Percentiles rank a stretch among this genome's conserved stretches.
phyloP scores from a whole-genome alignment of 768 basidiomycete genomes.

The Solioccasus polychromus region DNA sequence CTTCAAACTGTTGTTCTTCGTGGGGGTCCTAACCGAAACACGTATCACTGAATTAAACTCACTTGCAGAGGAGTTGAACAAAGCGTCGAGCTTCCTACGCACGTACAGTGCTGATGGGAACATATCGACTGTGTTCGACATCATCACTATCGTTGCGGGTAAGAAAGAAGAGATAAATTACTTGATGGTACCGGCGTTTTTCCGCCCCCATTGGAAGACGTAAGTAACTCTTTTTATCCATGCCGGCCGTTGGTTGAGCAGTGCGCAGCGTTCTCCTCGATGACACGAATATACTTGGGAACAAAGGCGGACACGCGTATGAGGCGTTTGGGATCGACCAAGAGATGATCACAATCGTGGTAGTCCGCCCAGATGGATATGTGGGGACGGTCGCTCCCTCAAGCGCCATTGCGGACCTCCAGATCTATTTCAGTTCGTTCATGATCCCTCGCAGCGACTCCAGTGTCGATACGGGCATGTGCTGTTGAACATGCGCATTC shows the following conservation, averaged over 20 bases:
- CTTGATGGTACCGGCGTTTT: slow-evolving; percentile 26
- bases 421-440: not conserved
- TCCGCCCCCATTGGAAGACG: slow-evolving; percentile 37
- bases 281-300: slow-evolving; percentile 25
- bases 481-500: too few species aligned
- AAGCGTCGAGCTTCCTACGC: slow-evolving; percentile 24
- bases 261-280: slow-evolving; percentile 30
- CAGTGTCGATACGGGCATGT: too few species aligned
- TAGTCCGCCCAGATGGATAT: slow-evolving; percentile 38
- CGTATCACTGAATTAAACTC: slow-evolving; percentile 18
- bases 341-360: slow-evolving; percentile 25
- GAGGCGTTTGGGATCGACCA: slow-evolving; percentile 28
- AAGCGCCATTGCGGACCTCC: not conserved
- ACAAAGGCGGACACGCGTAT: slow-evolving; percentile 29
- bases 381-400: slow-evolving; percentile 32
- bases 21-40: slow-evolving; percentile 21
- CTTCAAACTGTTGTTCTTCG: slow-evolving; percentile 36
- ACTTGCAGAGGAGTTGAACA: slow-evolving; percentile 26
- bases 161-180: slow-evolving; percentile 32
- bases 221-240: slow-evolving; percentile 17
- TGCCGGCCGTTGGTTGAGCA: not conserved
- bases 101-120: slow-evolving; percentile 23
- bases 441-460: too few species aligned
- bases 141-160: slow-evolving; percentile 22
- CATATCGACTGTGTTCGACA: slow-evolving; percentile 25